These are phyloP conservation scores for Periconia sp. DNA, from an alignment of 2,329 filamentous ascomycete species.

Conservation along the genomic window DNA sequence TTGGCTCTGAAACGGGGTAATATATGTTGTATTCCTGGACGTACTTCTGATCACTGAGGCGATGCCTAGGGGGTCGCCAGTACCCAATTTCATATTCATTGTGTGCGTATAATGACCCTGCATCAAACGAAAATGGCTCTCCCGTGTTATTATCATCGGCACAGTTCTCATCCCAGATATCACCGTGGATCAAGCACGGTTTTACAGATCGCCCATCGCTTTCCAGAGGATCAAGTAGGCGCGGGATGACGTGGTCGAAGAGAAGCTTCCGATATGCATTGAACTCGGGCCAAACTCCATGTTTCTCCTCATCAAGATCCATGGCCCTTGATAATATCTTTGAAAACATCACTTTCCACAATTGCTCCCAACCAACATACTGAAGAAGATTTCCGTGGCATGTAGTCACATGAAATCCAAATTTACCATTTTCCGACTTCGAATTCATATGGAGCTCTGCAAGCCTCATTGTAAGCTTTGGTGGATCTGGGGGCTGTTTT, in stretches of 20 bases:
- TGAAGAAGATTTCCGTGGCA: conserved; percentile 5
- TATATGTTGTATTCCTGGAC: conserved; percentile 7
- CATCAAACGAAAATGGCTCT: conserved; percentile 13
- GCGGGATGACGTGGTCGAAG: conserved; percentile 38
- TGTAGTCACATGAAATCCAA: conserved; percentile 7
- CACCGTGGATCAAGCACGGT: conserved; percentile 36
- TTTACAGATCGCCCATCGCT: conserved; percentile 30
- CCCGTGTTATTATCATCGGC: conserved; percentile 1
- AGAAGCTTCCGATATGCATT: conserved; percentile 8
- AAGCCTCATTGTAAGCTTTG: conserved; percentile 16
- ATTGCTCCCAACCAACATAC: conserved; percentile 5
- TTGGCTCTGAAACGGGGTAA: conserved; percentile 12
- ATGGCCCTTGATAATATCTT: neutral
- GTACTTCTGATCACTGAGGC: conserved; percentile 9
- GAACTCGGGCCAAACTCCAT: conserved; percentile 4
- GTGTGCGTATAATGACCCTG: conserved; percentile 13
- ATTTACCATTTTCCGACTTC: conserved; percentile 5
- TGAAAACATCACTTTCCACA: conserved; percentile 1
- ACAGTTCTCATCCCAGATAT: conserved; percentile 41
- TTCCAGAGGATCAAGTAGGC: conserved; percentile 42
- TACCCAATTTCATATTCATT: conserved; percentile 14
- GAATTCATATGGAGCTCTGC: conserved; percentile 3
- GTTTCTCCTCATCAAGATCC: conserved; percentile 9
- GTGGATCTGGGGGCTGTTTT: conserved; percentile 26
- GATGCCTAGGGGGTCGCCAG: conserved; percentile 13